Conservation (phyloP, 2,329 filamentous ascomycete species). For the Knoxdaviesia proteae region DNA sequence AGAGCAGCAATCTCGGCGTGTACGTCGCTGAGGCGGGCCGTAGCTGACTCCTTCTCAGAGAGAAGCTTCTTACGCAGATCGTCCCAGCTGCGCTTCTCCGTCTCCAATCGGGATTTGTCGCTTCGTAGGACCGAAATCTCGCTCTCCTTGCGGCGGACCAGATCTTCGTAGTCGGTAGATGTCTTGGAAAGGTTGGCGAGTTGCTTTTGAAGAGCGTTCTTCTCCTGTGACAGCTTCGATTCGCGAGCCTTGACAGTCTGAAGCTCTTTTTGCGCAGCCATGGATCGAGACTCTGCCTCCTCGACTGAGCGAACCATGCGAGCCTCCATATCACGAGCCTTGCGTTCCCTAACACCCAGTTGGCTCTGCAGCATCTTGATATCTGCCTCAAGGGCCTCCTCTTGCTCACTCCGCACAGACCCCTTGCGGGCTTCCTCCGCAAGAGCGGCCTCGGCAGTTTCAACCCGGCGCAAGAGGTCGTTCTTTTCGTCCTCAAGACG, state of each 20-base stretch:
- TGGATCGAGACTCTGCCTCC: conserved; percentile 20
- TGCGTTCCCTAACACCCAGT: conserved; percentile 70
- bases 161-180: conserved; percentile 85
- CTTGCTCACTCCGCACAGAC: conserved; percentile 52
- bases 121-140: conserved; percentile 69
- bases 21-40: conserved; percentile 56
- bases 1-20: conserved; percentile 78
- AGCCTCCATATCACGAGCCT: conserved; percentile 66
- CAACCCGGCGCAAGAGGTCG: conserved; percentile 44
- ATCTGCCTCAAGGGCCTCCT: conserved; percentile 60
- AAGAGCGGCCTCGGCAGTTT: conserved; percentile 50
- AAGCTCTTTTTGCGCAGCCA: conserved; percentile 58
- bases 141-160: conserved; percentile 83
- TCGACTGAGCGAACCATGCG: conserved; percentile 69
- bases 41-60: conserved; percentile 59
- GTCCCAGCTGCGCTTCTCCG: conserved; percentile 59
- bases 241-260: conserved; percentile 53
- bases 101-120: conserved; percentile 66
- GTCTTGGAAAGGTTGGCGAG: conserved; percentile 74
- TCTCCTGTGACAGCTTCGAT: conserved; percentile 58
- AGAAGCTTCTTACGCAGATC: conserved; percentile 53
- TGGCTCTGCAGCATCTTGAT: conserved; percentile 86
- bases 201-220: conserved; percentile 63
- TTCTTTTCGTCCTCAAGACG: conserved; percentile 75
- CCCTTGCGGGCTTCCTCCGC: conserved; percentile 49